Base-by-base conservation (phyloP, 371 early-diverging fungal species). In the Mucor piriformis region DNA sequence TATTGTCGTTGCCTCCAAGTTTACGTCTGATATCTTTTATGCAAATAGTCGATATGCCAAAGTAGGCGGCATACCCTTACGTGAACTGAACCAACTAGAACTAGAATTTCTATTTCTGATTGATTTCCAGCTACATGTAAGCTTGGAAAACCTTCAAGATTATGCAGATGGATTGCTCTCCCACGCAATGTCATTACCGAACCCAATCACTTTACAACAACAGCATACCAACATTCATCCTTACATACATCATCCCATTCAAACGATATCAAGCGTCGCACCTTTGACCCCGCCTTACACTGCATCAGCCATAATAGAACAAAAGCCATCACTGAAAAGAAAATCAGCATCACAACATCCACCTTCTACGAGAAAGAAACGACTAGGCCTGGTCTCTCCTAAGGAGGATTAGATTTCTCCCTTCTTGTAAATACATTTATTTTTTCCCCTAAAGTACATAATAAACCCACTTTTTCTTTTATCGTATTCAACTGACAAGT, bases 61-160 rank as follows among this genome's bases (percentile, higher is more conserved):
- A 70, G 87, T 87, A 74, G 95, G 95, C 33, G 95, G 95, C 0
- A 75, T 95, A 10, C 82, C 90, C 2, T 62, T 90, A 15, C 69
- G 70, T 11, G 95, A 95, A 67, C 70, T 95, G 60, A 95, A 95
- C 66, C 75, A 88, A 63, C 74, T 95, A 16, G 95, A 95, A 61
- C 59, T 94, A 37, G 94, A 94, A 76, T 84, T 95, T 38, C 72
- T 93, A 51, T 89, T 88, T 43, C 70, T 92, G 57, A 82, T 88
- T 43, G 81, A 87, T 54, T 95, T 94, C 77, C 80, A 87, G 43
- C 76, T 95, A 23, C 76, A 85, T 37, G 79, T 87, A 20, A 75
- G 76, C 29, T 66, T 79, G 11, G 69, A 81, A 1, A 79, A 88
- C 54, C 67, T 95, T 34, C 87, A 91, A 64, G 67, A 75, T 16